Conservation (phyloP, 2,329 filamentous ascomycete genomes). For the Alternaria solani region DNA sequence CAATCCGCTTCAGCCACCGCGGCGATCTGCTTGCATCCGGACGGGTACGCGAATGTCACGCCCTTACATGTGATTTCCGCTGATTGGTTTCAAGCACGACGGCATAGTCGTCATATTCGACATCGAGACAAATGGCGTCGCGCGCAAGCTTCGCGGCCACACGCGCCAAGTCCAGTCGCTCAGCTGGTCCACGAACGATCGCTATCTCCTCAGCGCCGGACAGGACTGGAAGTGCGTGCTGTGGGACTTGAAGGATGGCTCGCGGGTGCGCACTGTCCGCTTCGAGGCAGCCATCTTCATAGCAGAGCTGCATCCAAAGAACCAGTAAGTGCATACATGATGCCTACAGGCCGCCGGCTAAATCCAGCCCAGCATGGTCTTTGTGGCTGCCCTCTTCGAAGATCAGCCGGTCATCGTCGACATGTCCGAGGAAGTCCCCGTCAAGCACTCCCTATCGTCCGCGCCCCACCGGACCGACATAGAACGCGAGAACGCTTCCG, state of each 20-base stretch:
- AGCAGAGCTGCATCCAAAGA: conserved; percentile 90
- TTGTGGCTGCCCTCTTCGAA: conserved; percentile 92
- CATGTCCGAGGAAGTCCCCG: conserved; percentile 71
- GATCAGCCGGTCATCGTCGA: conserved; percentile 91
- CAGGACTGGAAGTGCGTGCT: conserved; percentile 97
- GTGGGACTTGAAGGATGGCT: conserved; percentile 84
- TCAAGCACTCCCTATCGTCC: conserved; percentile 81
- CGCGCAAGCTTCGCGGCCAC: conserved; percentile 91
- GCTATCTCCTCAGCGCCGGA: conserved; percentile 89
- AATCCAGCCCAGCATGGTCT: conserved; percentile 68
- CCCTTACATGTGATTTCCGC: conserved; percentile 24
- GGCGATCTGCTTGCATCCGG: conserved; percentile 96
- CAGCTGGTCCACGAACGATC: conserved; percentile 92
- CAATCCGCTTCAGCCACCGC: conserved; percentile 86
- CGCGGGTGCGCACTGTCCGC: conserved; percentile 80
- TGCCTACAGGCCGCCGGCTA: conserved; percentile 3
- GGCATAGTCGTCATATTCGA: conserved; percentile 97
- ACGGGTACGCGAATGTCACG: conserved; percentile 63
- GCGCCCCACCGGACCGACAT: conserved; percentile 77
- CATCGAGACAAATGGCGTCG: conserved; percentile 95
- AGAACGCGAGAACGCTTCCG: conserved; percentile 75
- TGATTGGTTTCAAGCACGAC: conserved; percentile 64
- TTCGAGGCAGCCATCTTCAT: conserved; percentile 96
- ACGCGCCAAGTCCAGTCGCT: conserved; percentile 92
- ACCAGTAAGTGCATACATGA: conserved; percentile 68